Evolutionary conservation across 2,329 filamentous ascomycete species (phyloP).

Genomic region (Whalleya microplaca): DNA sequence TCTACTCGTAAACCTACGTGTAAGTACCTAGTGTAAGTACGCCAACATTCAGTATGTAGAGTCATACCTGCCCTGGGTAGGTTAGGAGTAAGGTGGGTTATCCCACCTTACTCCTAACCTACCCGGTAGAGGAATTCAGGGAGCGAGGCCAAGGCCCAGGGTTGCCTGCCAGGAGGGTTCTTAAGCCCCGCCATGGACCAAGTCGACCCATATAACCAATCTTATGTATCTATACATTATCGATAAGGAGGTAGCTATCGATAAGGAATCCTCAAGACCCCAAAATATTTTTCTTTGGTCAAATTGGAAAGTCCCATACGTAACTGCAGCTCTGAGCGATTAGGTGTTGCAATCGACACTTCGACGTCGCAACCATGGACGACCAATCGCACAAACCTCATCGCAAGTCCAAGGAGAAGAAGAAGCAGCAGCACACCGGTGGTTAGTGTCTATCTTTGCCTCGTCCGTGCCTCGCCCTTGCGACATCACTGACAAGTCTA

Average conservation of each 20-base stretch:
- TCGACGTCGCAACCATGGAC: slow-evolving; percentile 62
- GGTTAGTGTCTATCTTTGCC: slow-evolving; percentile 45
- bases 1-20: not conserved
- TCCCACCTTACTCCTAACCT: slow-evolving; percentile 22
- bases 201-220: too few species aligned
- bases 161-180: too few species aligned
- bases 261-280: slow-evolving; percentile 8
- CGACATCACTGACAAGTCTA: slow-evolving; percentile 40
- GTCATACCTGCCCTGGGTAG: too few species aligned
- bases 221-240: too few species aligned
- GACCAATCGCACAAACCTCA: slow-evolving; percentile 85
- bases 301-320: not conserved
- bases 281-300: slow-evolving; percentile 3
- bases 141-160: not conserved
- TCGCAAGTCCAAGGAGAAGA: slow-evolving; percentile 87
- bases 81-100: too few species aligned
- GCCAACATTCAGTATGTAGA: not conserved
- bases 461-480: not conserved
- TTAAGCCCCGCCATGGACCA: not conserved
- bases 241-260: slow-evolving; percentile 14
- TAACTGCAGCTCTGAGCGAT: slow-evolving; percentile 2
- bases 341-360: slow-evolving; percentile 6
- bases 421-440: slow-evolving; percentile 71
- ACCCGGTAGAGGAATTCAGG: slow-evolving; percentile 14
- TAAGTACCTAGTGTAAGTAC: too few species aligned